A percentile compares a stretch with the other conserved stretches of the same genome.
These are phyloP conservation scores for Sclerotinia trifoliorum DNA, from an alignment of 2,329 filamentous ascomycete species.

Conservation along the genomic window DNA sequence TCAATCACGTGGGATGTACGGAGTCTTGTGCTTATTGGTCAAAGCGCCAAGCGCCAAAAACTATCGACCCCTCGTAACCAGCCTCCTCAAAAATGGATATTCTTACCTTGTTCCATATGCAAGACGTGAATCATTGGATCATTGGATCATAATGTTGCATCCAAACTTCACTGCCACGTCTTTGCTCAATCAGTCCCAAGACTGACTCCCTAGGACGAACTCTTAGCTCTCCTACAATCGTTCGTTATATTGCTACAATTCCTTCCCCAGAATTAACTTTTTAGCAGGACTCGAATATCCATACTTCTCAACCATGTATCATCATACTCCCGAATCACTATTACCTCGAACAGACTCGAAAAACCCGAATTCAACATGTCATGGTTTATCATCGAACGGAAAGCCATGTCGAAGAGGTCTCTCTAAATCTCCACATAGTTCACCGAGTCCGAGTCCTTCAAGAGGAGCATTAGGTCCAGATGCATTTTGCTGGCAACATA, in stretches of 20 bases:
- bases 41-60: constrained; percentile 1
- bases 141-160: constrained; percentile 10
- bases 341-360: constrained; percentile 80
- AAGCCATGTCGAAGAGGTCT: constrained; percentile 77
- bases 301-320: constrained; percentile 49
- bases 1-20: constrained; percentile 9
- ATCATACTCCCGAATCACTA: constrained; percentile 76
- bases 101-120: neutral
- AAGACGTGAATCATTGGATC: constrained; percentile 22
- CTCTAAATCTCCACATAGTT: constrained; percentile 43
- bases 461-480: constrained; percentile 34
- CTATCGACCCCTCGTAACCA: constrained; percentile 11
- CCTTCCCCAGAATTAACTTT: constrained; percentile 2
- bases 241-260: constrained; percentile 18
- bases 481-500: constrained; percentile 90
- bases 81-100: constrained; percentile 22
- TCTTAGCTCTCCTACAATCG: neutral
- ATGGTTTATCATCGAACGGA: constrained; percentile 81
- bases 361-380: constrained; percentile 79
- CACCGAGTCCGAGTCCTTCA: constrained; percentile 34
- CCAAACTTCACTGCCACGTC: constrained; percentile 23
- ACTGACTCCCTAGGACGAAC: neutral
- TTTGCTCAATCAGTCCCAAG: neutral
- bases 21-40: neutral
- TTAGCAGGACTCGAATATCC: constrained; percentile 1